phyloP scores from a whole-genome alignment of 2,329 filamentous ascomycete genomes.

The Bipolaris cookei region DNA sequence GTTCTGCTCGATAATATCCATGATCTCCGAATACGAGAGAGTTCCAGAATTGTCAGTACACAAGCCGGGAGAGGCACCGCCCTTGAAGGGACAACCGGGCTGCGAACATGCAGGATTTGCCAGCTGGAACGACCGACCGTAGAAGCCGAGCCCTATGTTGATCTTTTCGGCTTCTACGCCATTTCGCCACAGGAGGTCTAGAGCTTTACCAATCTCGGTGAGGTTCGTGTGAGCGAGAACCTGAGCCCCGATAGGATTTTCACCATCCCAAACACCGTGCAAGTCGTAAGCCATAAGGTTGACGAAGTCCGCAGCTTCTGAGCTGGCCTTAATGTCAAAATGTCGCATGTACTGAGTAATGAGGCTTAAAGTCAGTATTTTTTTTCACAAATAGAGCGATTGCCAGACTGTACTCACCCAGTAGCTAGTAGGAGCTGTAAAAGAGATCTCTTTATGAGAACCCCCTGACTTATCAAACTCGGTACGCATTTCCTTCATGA shows the following conservation, averaged over 20 bases:
- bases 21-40: constrained; percentile 28
- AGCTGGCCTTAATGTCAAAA: constrained; percentile 25
- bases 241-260: constrained; percentile 30
- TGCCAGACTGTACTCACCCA: constrained; percentile 12
- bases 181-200: constrained; percentile 56
- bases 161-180: constrained; percentile 51
- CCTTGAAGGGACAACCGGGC: constrained; percentile 13
- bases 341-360: constrained; percentile 20
- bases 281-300: constrained; percentile 57
- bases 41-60: constrained; percentile 25
- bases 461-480: no score
- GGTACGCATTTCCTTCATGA: no score
- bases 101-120: constrained; percentile 12
- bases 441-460: not conserved
- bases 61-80: constrained; percentile 4
- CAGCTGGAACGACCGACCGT: constrained; percentile 45
- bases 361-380: not conserved
- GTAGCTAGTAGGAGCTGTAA: constrained; percentile 27
- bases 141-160: constrained; percentile 54
- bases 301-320: constrained; percentile 47
- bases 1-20: constrained; percentile 17
- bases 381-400: not conserved
- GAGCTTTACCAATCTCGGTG: constrained; percentile 51
- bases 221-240: constrained; percentile 52
- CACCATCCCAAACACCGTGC: constrained; percentile 45